Percentiles rank a stretch among this genome's conserved stretches.
Conservation (phyloP, 805 yeast species). For the Millerago galiae region DNA sequence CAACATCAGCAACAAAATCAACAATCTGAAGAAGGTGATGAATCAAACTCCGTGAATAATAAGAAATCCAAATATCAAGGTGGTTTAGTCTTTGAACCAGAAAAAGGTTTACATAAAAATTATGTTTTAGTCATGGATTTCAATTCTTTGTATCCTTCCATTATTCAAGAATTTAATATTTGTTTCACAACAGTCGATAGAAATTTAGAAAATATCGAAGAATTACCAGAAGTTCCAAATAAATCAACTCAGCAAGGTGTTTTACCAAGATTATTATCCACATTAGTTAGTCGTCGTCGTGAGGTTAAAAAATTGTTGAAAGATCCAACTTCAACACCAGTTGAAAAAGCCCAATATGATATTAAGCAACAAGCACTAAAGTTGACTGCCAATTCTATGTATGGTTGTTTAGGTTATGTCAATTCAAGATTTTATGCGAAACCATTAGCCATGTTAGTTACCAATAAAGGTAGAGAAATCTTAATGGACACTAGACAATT, state of each 20-base stretch:
- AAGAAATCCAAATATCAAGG: slow-evolving; percentile 79
- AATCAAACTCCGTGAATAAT: slow-evolving; percentile 42
- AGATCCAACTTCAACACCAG: slow-evolving; percentile 55
- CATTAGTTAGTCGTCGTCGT: slow-evolving; percentile 83
- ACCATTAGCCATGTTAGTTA: slow-evolving; percentile 92
- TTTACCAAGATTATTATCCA: slow-evolving; percentile 75
- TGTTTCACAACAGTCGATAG: slow-evolving; percentile 94
- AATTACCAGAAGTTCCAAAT: slow-evolving; percentile 65
- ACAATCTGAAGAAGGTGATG: slow-evolving; percentile 28
- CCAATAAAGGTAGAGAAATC: slow-evolving; percentile 93
- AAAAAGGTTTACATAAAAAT: slow-evolving; percentile 86
- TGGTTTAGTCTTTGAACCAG: slow-evolving; percentile 96
- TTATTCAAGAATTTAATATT: slow-evolving; percentile 93
- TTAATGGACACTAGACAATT: slow-evolving; percentile 87
- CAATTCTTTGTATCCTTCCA: slow-evolving; percentile 94
- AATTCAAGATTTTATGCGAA: slow-evolving; percentile 92
- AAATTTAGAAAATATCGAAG: slow-evolving; percentile 46
- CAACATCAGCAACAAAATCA: slow-evolving; percentile 26
- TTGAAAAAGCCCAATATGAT: slow-evolving; percentile 79
- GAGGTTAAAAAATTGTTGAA: slow-evolving; percentile 86
- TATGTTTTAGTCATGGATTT: slow-evolving; percentile 94
- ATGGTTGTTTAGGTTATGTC: slow-evolving; percentile 93
- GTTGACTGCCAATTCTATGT: slow-evolving; percentile 98
- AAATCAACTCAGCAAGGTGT: slow-evolving; percentile 64
- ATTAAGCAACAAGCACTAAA: slow-evolving; percentile 94